These are phyloP conservation scores for Linanthus parryae DNA, from an alignment of 148 eudicot genomes.

Conservation along the genomic window DNA sequence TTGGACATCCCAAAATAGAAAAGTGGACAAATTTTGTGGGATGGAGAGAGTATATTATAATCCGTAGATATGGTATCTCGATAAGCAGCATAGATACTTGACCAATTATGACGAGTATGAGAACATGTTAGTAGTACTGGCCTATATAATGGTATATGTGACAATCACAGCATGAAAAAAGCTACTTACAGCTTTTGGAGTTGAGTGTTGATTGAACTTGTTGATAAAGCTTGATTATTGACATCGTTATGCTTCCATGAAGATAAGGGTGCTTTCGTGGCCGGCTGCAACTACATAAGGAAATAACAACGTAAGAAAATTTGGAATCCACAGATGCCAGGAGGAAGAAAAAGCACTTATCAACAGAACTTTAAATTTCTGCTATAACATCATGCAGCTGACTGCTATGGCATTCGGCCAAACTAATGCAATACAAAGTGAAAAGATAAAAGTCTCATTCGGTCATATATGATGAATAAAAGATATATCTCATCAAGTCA, in stretches of 20 bases:
- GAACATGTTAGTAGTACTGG: no score
- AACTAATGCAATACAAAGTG: not conserved
- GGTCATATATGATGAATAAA: not conserved
- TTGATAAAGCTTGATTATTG: slow-evolving; percentile 26
- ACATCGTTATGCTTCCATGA: slow-evolving; percentile 49
- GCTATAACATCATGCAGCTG: not conserved
- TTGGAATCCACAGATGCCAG: not conserved
- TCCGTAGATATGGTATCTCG: no score
- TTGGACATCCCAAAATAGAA: no score
- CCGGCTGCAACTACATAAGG: slow-evolving; percentile 40
- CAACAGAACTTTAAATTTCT: not conserved
- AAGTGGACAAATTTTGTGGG: no score
- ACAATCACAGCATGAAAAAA: slow-evolving; percentile 1
- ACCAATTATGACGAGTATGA: no score
- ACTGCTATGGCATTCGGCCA: not conserved
- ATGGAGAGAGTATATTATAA: no score
- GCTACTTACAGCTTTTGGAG: slow-evolving; percentile 77
- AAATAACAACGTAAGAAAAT: slow-evolving; percentile 1
- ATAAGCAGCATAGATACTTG: no score
- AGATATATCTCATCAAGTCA: not conserved
- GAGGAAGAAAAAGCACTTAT: not conserved
- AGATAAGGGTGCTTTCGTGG: slow-evolving; percentile 24
- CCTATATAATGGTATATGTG: not conserved
- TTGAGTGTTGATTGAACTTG: slow-evolving; percentile 44
- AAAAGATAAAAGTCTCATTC: slow-evolving; percentile 3